These are phyloP conservation scores for Schwanniomyces yamadae DNA, from an alignment of 805 yeast species.

Conservation along the genomic window DNA sequence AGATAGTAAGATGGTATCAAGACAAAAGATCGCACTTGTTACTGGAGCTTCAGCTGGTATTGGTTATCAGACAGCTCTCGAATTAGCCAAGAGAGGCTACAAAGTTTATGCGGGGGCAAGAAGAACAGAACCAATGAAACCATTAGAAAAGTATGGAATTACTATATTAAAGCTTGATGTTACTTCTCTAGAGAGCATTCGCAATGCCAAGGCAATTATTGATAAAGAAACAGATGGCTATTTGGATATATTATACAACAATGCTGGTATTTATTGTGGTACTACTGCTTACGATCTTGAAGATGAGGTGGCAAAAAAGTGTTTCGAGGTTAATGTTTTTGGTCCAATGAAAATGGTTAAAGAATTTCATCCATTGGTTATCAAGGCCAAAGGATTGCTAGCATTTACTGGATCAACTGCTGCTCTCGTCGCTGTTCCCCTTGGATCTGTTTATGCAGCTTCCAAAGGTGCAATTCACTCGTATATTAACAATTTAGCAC, in stretches of 20 bases:
- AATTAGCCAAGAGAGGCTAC: slow-evolving; percentile 43
- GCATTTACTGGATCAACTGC: slow-evolving; percentile 39
- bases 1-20: no score
- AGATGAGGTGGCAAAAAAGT: slow-evolving; percentile 16
- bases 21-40: slow-evolving; percentile 43
- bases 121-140: slow-evolving; percentile 23
- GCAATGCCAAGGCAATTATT: slow-evolving; percentile 19
- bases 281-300: slow-evolving; percentile 31
- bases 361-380: slow-evolving; percentile 27
- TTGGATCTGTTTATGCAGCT: slow-evolving; percentile 31
- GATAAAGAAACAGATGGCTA: slow-evolving; percentile 27
- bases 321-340: slow-evolving; percentile 37
- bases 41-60: slow-evolving; percentile 55
- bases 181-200: slow-evolving; percentile 28
- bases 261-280: slow-evolving; percentile 35
- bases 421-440: slow-evolving; percentile 30
- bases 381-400: slow-evolving; percentile 33
- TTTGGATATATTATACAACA: slow-evolving; percentile 39
- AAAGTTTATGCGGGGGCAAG: slow-evolving; percentile 37
- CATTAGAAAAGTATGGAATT: slow-evolving; percentile 25
- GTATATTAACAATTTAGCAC: slow-evolving; percentile 16
- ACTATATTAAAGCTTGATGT: slow-evolving; percentile 35
- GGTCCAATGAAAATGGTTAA: slow-evolving; percentile 38
- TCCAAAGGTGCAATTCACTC: slow-evolving; percentile 26
- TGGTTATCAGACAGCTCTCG: slow-evolving; percentile 43